These are phyloP conservation scores for Lepidopterella palustris DNA, from an alignment of 495 filamentous ascomycete species.

Conservation along the genomic window DNA sequence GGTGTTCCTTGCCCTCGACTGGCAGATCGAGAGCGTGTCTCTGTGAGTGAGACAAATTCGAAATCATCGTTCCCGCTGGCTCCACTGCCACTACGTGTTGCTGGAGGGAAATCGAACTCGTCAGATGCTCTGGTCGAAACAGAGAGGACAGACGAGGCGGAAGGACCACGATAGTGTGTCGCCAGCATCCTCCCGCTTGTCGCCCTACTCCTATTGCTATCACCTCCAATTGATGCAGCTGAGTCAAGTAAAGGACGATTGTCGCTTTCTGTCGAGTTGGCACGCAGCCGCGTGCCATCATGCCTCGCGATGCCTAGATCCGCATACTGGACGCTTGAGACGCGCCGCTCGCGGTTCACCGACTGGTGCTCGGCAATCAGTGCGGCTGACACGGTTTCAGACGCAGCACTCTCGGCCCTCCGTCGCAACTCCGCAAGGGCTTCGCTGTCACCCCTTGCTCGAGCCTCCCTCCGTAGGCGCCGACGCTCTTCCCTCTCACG, in stretches of 20 bases:
- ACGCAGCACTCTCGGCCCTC: slow-evolving; percentile 22
- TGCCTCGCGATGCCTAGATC: slow-evolving; percentile 80
- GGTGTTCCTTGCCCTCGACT: slow-evolving; percentile 11
- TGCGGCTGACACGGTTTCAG: slow-evolving; percentile 8
- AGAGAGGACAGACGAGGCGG: slow-evolving; percentile 29
- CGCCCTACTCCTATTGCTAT: slow-evolving; percentile 23
- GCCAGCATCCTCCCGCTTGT: slow-evolving; percentile 23
- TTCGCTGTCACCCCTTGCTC: slow-evolving; percentile 57
- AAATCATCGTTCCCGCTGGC: slow-evolving; percentile 21
- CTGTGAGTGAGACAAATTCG: slow-evolving; percentile 19
- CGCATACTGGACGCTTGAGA: slow-evolving; percentile 80
- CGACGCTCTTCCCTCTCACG: slow-evolving; percentile 70
- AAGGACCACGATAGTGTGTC: slow-evolving; percentile 29
- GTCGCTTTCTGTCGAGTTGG: slow-evolving; percentile 73
- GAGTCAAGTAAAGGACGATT: slow-evolving; percentile 64
- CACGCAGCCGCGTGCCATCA: slow-evolving; percentile 80
- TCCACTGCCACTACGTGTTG: slow-evolving; percentile 18
- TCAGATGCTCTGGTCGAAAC: slow-evolving; percentile 18
- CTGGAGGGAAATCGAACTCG: slow-evolving; percentile 26
- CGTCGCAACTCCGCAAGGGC: slow-evolving; percentile 48
- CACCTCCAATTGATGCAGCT: slow-evolving; percentile 52
- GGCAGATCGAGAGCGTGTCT: slow-evolving; percentile 15
- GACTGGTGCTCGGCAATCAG: slow-evolving; percentile 63
- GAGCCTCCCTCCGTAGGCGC: slow-evolving; percentile 58
- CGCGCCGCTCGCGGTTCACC: slow-evolving; percentile 60